phyloP scores from a whole-genome alignment of 768 basidiomycete genomes.

The Scleroderma bovista region DNA sequence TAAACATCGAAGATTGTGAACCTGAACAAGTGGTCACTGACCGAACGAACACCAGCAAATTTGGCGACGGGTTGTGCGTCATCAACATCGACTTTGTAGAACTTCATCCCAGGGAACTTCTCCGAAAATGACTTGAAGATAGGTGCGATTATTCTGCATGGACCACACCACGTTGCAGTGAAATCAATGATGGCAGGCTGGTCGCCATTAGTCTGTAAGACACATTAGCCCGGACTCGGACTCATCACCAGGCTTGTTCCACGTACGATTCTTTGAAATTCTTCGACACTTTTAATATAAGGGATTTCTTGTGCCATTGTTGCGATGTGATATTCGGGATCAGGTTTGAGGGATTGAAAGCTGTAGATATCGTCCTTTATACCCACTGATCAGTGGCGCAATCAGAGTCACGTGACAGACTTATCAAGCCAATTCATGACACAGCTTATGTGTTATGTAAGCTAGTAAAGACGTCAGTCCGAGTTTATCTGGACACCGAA shows the following conservation, averaged over 20 bases:
- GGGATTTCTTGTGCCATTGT: neutral
- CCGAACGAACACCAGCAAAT: constrained; percentile 50
- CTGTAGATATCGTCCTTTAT: neutral
- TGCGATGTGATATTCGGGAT: neutral
- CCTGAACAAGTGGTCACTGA: constrained; percentile 24
- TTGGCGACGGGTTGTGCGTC: constrained; percentile 39
- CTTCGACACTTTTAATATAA: neutral
- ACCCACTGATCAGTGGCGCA: neutral
- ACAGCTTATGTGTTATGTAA: too few species aligned
- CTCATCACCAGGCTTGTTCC: neutral
- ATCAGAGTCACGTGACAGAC: neutral
- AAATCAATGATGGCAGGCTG: constrained; percentile 4
- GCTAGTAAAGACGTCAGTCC: too few species aligned
- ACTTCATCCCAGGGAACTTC: constrained; percentile 32
- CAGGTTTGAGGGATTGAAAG: too few species aligned
- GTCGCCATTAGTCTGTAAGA: constrained; percentile 8
- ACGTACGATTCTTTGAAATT: neutral
- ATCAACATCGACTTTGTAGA: constrained; percentile 76
- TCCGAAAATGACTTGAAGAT: neutral
- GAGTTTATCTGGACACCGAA: too few species aligned
- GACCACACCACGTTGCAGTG: constrained; percentile 8
- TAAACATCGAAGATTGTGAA: neutral
- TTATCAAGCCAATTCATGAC: too few species aligned
- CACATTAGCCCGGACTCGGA: neutral
- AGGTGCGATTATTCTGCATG: constrained; percentile 7